phyloP scores from a whole-genome alignment of 2,329 filamentous ascomycete species.

The Pseudogymnoascus sp. region DNA sequence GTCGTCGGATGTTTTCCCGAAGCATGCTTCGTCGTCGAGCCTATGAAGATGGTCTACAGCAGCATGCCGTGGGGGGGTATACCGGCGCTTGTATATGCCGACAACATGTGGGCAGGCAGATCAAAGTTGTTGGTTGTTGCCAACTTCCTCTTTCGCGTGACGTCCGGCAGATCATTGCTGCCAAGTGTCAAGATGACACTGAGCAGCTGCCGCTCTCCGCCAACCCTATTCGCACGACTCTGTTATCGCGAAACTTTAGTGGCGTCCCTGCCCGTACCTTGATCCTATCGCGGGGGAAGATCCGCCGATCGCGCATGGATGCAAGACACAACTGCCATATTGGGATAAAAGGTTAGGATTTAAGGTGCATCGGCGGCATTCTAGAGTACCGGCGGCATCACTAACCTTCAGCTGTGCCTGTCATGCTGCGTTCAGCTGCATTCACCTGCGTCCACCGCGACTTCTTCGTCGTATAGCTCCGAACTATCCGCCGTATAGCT shows the following conservation, averaged over 20 bases:
- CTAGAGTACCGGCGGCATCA: neutral
- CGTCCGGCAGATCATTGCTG: neutral
- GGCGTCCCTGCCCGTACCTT: neutral
- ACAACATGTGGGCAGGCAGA: neutral
- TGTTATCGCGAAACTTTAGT: slow-evolving; percentile 5
- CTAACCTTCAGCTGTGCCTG: neutral
- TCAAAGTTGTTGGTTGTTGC: neutral
- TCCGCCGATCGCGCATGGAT: neutral
- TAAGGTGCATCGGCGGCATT: slow-evolving; percentile 8
- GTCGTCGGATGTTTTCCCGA: neutral
- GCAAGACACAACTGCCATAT: slow-evolving; percentile 1
- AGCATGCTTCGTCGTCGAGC: neutral
- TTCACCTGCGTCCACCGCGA: neutral
- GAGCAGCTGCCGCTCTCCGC: slow-evolving; percentile 3
- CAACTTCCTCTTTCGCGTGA: slow-evolving; percentile 2
- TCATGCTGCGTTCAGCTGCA: neutral
- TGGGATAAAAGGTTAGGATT: neutral
- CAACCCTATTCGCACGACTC: slow-evolving; percentile 5
- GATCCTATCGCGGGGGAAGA: neutral
- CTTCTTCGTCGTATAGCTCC: neutral
- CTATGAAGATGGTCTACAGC: neutral
- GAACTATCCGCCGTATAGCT: neutral
- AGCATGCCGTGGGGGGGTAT: neutral
- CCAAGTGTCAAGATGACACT: neutral
- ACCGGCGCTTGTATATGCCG: neutral